These are phyloP conservation scores for Cutaneotrichosporon mucoides DNA, from an alignment of 1,284 basidiomycete species.

Conservation along the genomic window DNA sequence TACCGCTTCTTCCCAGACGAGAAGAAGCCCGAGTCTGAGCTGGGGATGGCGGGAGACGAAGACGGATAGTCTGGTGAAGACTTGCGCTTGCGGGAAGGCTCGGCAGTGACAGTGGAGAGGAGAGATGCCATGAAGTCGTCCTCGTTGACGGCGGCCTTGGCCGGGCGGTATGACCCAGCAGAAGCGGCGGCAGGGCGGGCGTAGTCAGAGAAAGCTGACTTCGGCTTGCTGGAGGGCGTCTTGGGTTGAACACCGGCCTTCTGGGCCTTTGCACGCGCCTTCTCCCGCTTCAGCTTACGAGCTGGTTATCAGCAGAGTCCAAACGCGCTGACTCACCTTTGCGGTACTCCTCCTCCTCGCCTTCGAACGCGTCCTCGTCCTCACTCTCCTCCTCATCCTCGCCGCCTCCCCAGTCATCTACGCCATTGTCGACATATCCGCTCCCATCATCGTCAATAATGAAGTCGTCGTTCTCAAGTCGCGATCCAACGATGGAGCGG, in stretches of 20 bases:
- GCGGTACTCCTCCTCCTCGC: conserved; percentile 46
- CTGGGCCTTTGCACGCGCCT: conserved; percentile 26
- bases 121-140: conserved; percentile 78
- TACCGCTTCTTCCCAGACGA: conserved; percentile 29
- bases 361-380: conserved; percentile 49
- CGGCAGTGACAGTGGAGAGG: conserved; percentile 50
- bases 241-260: conserved; percentile 27
- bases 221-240: conserved; percentile 45
- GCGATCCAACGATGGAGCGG: conserved; percentile 72
- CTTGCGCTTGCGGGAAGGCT: conserved; percentile 62
- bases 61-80: conserved; percentile 56
- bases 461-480: conserved; percentile 90
- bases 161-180: conserved; percentile 69
- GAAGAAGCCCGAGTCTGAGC: conserved; percentile 55
- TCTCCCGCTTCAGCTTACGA: conserved; percentile 37
- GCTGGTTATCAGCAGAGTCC: conserved; percentile 18
- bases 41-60: conserved; percentile 29
- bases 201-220: conserved; percentile 47
- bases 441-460: conserved; percentile 85
- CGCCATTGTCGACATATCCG: conserved; percentile 93
- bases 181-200: conserved; percentile 53
- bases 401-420: conserved; percentile 79
- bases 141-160: conserved; percentile 69
- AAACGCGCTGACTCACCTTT: conserved; percentile 27
- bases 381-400: conserved; percentile 47